Evolutionary conservation across 495 filamentous ascomycete genomes (phyloP), one percentile per base, ranked within the genome.

Genomic region (Apodospora peruviana): DNA sequence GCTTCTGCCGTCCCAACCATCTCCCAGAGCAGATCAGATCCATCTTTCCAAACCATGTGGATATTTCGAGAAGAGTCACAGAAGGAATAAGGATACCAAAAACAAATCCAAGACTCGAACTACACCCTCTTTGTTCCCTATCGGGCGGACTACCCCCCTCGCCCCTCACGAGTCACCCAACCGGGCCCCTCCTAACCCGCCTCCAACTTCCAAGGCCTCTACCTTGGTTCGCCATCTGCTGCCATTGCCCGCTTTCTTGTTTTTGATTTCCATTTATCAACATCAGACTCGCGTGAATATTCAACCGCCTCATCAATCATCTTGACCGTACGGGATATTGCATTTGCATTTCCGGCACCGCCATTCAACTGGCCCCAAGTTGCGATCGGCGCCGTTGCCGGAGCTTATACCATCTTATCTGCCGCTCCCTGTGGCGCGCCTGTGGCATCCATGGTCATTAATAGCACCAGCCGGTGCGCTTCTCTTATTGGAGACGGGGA

Each of bases 401-500:
- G 27, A 32, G 27, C 27, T 32, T 14, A 14, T 7, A 7, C 27
- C 7, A 32, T 32, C 27, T 32, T 32, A 32, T 32, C 27, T 32
- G 27, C 27, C 27, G 27, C 27, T 32, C 7, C 27, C 7, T 7
- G 14, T 32, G 7, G 27, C 27, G 7, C 7, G 7, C 7, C 14
- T 32, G 27, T 7, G 7, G 27, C 7, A 14, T 32, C 7, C 7
- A 32, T 32, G 27, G 27, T 32, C 27, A 32, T 32, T 14, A 32
- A 32, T 14, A 32, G 14, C 7, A 32, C 27, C 27, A 32, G 7
- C 27, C 7, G 14, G 14, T 32, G 7, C 27, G 7, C 7, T 32
- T 24, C 23, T 20, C 40, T 22, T 11, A 42, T 39, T 39, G 39
- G 43, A 51, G 57, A 47, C 60, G 62, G 61, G 65, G 64, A 61